These are phyloP conservation scores for Taiozyma sp. DNA, from an alignment of 1,139 yeast genomes.

Conservation along the genomic window DNA sequence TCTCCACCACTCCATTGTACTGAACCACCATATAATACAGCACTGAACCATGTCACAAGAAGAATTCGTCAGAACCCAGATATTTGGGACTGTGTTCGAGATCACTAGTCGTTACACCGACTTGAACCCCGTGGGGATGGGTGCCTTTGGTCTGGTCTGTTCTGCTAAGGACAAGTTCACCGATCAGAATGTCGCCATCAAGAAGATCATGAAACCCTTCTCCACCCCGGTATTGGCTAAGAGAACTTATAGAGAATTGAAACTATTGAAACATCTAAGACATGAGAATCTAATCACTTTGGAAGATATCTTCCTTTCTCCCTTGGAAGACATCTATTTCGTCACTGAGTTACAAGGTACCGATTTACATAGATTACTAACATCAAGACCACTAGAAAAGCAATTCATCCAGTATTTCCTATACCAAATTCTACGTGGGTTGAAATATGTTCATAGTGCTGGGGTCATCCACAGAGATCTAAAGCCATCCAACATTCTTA, in stretches of 20 bases:
- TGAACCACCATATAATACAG: not conserved
- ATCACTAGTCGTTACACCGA: conserved; percentile 89
- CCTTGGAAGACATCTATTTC: conserved; percentile 93
- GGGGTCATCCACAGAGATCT: conserved; percentile 95
- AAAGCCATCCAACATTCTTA: conserved; percentile 87
- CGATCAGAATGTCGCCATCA: conserved; percentile 91
- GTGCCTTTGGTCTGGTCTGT: conserved; percentile 97
- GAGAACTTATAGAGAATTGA: conserved; percentile 92
- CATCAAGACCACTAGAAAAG: conserved; percentile 90
- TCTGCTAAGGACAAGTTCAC: conserved; percentile 92
- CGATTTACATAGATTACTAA: conserved; percentile 84
- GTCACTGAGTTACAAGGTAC: conserved; percentile 97
- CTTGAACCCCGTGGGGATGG: conserved; percentile 98
- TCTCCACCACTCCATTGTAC: too few relatives aligned
- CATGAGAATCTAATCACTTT: conserved; percentile 93
- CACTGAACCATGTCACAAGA: conserved; percentile 31
- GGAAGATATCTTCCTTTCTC: conserved; percentile 91
- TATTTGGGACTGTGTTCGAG: conserved; percentile 85
- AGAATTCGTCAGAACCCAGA: conserved; percentile 43
- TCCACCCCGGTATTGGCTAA: conserved; percentile 92
- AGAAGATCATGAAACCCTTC: conserved; percentile 96
- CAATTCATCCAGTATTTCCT: conserved; percentile 95
- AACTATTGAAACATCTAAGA: conserved; percentile 84
- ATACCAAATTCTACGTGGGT: conserved; percentile 88
- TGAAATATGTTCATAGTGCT: conserved; percentile 94